Conservation (phyloP, 805 yeast species). For the Candida khao-thaluensis region DNA sequence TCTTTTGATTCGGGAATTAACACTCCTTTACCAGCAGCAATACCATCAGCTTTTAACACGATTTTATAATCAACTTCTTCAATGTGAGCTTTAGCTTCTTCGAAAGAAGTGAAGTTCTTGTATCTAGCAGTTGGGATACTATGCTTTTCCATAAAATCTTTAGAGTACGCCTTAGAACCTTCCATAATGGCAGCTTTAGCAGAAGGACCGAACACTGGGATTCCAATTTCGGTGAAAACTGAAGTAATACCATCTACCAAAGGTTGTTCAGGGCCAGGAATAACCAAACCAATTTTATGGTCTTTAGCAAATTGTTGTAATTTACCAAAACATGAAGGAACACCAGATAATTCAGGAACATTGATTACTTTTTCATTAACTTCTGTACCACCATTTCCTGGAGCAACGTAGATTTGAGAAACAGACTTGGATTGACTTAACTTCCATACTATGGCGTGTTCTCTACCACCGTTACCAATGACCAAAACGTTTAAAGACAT, state of each 20-base stretch:
- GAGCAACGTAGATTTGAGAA: conserved; percentile 79
- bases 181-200: conserved; percentile 90
- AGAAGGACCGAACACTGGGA: conserved; percentile 97
- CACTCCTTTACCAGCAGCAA: conserved; percentile 99
- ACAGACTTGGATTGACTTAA: conserved; percentile 76
- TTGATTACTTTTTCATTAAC: conserved; percentile 58
- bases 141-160: conserved; percentile 89
- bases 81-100: conserved; percentile 72
- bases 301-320: conserved; percentile 74
- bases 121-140: conserved; percentile 92
- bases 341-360: conserved; percentile 61
- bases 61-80: conserved; percentile 65
- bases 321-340: conserved; percentile 63
- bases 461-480: conserved; percentile 98
- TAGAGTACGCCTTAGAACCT: conserved; percentile 93
- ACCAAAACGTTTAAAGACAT: conserved; percentile 60
- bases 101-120: conserved; percentile 75
- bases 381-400: conserved; percentile 95
- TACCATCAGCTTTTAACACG: conserved; percentile 95
- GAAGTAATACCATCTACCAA: conserved; percentile 88
- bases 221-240: conserved; percentile 74
- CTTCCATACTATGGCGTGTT: conserved; percentile 94
- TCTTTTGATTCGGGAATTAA: conserved; percentile 80
- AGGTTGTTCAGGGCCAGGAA: conserved; percentile 99
- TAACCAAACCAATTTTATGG: conserved; percentile 65